Percentiles rank a stretch among this genome's conserved stretches.
phyloP scores from a whole-genome alignment of 2,329 filamentous ascomycete genomes.

The Xylogone sp. region DNA sequence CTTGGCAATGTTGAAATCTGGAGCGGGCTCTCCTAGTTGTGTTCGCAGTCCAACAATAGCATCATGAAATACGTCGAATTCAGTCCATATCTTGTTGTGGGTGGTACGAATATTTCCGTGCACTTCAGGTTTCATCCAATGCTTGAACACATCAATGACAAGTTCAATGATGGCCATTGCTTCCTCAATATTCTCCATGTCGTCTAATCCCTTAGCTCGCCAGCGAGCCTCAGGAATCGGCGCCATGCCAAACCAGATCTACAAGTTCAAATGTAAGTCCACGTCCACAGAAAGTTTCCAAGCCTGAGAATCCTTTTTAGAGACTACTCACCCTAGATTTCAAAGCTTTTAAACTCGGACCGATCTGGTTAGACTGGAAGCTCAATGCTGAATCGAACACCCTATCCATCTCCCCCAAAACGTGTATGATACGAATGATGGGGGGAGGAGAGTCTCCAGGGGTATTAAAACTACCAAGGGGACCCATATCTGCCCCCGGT shows the following conservation, averaged over 20 bases:
- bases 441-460: constrained; percentile 9
- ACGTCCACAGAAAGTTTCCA: neutral
- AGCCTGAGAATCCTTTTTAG: too few relatives aligned
- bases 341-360: constrained; percentile 4
- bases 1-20: constrained; percentile 13
- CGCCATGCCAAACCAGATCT: constrained; percentile 19
- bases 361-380: neutral
- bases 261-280: neutral
- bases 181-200: constrained; percentile 19
- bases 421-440: constrained; percentile 11
- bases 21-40: constrained; percentile 8
- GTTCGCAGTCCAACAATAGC: constrained; percentile 10
- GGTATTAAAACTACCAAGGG: constrained; percentile 4
- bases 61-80: constrained; percentile 19
- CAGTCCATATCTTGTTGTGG: constrained; percentile 16
- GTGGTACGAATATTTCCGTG: constrained; percentile 15
- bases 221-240: constrained; percentile 17
- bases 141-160: constrained; percentile 17
- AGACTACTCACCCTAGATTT: constrained; percentile 14
- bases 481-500: neutral
- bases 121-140: constrained; percentile 12
- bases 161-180: constrained; percentile 16
- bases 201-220: constrained; percentile 16
- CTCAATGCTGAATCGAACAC: constrained; percentile 3
- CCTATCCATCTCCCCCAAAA: constrained; percentile 12